Percentiles rank a stretch among this genome's conserved stretches.
phyloP scores from a whole-genome alignment of 129 eudicot species.

The Tanacetum coccineum region DNA sequence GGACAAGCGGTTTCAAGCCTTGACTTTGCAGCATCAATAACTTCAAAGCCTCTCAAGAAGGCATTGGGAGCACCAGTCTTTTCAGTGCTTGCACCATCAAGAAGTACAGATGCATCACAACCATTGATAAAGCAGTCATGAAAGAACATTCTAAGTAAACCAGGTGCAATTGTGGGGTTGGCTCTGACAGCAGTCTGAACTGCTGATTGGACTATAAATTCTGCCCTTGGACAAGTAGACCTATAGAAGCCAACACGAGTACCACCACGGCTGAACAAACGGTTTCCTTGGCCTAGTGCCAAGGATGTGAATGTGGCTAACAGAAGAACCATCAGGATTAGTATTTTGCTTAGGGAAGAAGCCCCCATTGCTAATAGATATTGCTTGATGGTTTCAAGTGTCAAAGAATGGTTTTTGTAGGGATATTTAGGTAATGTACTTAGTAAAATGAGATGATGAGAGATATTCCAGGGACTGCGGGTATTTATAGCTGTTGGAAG shows the following conservation, averaged over 20 bases:
- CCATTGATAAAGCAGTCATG: constrained; percentile 72
- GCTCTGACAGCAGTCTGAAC: constrained; percentile 42
- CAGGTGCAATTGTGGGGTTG: constrained; percentile 52
- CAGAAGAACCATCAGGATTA: constrained; percentile 17
- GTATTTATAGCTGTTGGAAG: background rate
- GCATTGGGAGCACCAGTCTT: constrained; percentile 43
- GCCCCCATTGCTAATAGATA: constrained; percentile 8
- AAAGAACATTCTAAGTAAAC: constrained; percentile 56
- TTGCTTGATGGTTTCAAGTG: too few species aligned
- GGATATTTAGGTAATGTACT: background rate
- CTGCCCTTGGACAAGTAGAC: constrained; percentile 48
- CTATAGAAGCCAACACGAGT: constrained; percentile 53
- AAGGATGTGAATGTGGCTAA: constrained; percentile 25
- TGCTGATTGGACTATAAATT: constrained; percentile 45
- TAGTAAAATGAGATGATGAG: constrained; percentile 7
- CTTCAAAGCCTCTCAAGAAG: constrained; percentile 57
- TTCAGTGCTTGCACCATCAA: constrained; percentile 50
- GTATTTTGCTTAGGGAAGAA: constrained; percentile 15
- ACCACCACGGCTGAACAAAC: constrained; percentile 6
- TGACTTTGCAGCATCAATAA: constrained; percentile 47
- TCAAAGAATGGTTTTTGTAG: too few species aligned
- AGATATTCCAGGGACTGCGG: background rate
- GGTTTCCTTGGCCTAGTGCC: constrained; percentile 32
- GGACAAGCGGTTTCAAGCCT: constrained; percentile 24
- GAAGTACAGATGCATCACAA: constrained; percentile 67